Base-by-base conservation (phyloP, 2,329 filamentous ascomycete genomes). In the Pseudohalonectria lignicola region DNA sequence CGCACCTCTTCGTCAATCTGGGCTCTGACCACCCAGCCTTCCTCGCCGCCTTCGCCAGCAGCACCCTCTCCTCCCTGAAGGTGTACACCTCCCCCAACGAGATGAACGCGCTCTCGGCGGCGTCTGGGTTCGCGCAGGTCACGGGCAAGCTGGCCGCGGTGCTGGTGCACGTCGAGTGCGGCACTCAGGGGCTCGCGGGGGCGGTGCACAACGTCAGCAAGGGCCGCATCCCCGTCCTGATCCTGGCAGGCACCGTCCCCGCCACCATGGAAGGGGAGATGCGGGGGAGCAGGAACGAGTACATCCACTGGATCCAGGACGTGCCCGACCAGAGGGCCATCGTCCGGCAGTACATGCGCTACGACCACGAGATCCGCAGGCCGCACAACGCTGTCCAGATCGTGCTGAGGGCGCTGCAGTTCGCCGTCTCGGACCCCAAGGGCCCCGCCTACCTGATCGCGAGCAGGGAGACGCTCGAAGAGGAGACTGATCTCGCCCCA, bases 1-100 rank as follows among this genome's bases (percentile, higher is more conserved):
- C 57, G 23, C 60, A 70, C 54, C 61, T 66, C 40, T 72, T 72
- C 36, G 68, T 69, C 32, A 71, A 72, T 41, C 50, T 71, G 7
- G 68, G 68, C n/a, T 69, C 66, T 2, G 68, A 72, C 39, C 68
- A 58, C 11, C 54, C 55, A 2, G 48, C 49, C 6, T 50, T 58
- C 18, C 28, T 58, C 0, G 46, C 48, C 21, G 50, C 53, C 0
- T 55, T 57, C 21, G 45, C 48, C 3, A 47, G 45, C 37, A 53
- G 49, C 18, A 42, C 45, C 7, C 41, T 51, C 38, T 33, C 39
- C 6, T 43, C 41, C 5, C 45, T 55, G 23, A 34, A 44, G 15
- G 46, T 56, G 12, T 44, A 53, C 37, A 56, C 54, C 4, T 54
- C 52, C 4, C 54, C 54, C 0, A 55, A 55, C 25, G 54, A 57